Base-by-base conservation (phyloP, 1,284 basidiomycete genomes). In the Coniferiporia weirii region DNA sequence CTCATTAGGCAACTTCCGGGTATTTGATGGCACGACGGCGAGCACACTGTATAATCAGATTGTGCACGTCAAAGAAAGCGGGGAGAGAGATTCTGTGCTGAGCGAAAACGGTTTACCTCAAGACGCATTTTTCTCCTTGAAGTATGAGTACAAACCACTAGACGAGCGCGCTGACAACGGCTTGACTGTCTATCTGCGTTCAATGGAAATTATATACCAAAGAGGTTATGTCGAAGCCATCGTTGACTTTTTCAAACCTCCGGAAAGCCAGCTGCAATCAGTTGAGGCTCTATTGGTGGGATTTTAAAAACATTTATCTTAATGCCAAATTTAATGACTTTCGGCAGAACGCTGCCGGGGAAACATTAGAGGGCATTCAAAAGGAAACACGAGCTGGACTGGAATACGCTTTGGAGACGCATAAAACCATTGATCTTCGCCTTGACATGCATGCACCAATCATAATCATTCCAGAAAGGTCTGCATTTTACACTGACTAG, bases 121-220 rank as follows among this genome's bases (percentile, higher is more conserved):
- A 19, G 85, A 93, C 54, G 91, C 95, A 1, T 98, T 99, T 79
- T 95, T 99, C 73, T 92, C 83, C 66, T 75, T 97, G 67, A 93
- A 91, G 68, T 93, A 95, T 65, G 98, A 99, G 75, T 87, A 89
- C 61, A 95, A 94, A 65, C 98, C 97, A 7, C 76, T 98, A 46
- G 94, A 98, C 71, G 87, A 90, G 56, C 85, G 93, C 48, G 95
- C 98, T 38, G 96, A 99, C 71, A 97, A 84, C 67, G 94, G 90
- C 0, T 75, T 99, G 57, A 91, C 89, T 5, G 84, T 98, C 56
- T 87, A 87, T 60, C 93, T 99, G 90, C 85, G 95, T 5, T 93
- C 96, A 67, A 91, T 98, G 86, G 96, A 99, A 73, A 93, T 99
- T 65, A 92, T 99, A 59, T 99, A 99, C 69, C 95, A 99, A 70